Conservation (phyloP, 176 grass and related monocot genomes). For the Guadua angustifolia region DNA sequence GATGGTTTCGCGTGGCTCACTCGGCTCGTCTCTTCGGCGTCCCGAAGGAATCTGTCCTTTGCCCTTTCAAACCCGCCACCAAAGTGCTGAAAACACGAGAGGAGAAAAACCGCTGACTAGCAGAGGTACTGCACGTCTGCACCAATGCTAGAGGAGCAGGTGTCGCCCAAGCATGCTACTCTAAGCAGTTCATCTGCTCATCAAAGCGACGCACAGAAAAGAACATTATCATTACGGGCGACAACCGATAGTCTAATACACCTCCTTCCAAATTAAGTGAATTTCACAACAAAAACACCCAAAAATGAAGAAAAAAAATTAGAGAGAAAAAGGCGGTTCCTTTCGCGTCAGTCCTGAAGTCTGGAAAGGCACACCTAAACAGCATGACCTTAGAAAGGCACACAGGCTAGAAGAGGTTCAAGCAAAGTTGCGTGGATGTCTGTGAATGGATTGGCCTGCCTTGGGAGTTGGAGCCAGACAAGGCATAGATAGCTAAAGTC, state of each 20-base stretch:
- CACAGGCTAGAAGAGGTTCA: not conserved
- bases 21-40: not conserved
- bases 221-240: not conserved
- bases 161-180: not conserved
- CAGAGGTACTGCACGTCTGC: not conserved
- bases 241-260: not conserved
- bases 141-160: not conserved
- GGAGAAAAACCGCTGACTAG: not conserved
- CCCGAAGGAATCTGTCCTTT: not conserved
- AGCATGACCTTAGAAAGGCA: too few species aligned
- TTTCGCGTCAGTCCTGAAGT: not conserved
- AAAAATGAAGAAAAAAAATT: too few species aligned
- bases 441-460: not conserved
- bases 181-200: not conserved
- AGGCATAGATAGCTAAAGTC: not conserved
- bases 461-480: not conserved
- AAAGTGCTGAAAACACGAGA: not conserved
- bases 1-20: conserved; percentile 21
- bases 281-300: not conserved
- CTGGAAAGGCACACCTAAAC: not conserved
- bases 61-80: not conserved
- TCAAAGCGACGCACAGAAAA: not conserved
- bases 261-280: too few species aligned
- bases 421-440: not conserved
- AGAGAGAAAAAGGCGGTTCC: not conserved